Base-by-base conservation (phyloP, 805 yeast species). In the Ascoidea rubescens region DNA sequence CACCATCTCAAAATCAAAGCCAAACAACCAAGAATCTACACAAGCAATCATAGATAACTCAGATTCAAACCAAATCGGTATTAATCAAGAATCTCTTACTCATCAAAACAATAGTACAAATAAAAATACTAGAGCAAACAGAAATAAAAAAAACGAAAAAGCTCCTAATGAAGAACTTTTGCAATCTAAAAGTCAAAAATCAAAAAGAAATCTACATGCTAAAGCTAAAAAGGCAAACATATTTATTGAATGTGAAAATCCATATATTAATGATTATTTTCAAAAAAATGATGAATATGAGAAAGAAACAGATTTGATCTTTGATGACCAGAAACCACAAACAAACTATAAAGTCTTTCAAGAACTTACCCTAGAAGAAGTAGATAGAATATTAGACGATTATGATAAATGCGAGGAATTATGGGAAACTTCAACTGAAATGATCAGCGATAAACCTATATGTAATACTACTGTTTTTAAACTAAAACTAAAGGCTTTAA, bases 361-460 rank as follows among this genome's bases (percentile, higher is more conserved):
- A 10, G 65, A 68, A 45, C 61, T 65, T 52, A 80, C 81, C 0
- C 65, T 68, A 17, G 63, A 59, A 1, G 82, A 79, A 58, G 84
- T 89, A 1, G 71, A 71, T 42, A 69, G 66, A 4, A 64, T 87
- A 4, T 66, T 91, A 43, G 77, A 78, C 31, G 72, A 74, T 53
- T 82, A 79, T 59, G 87, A 82, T 45, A 74, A 75, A 43, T 79
- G 87, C 46, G 84, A 87, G 58, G 80, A 78, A 46, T 71, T 84
- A 37, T 93, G 96, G 96, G 77, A 85, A 53, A 84, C 87, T 28
- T 67, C 77, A 45, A 81, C 80, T 54, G 89, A 87, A 51, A 84
- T 93, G 95, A 74, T 74, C 49, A 73, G 72, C 46, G 96, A 87
- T 52, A 85, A 87, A 57, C 95, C 96, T 0, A 65, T 76, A 4